Conservation (phyloP, 148 eudicot genomes). For the Vaccinium darrowii region DNA sequence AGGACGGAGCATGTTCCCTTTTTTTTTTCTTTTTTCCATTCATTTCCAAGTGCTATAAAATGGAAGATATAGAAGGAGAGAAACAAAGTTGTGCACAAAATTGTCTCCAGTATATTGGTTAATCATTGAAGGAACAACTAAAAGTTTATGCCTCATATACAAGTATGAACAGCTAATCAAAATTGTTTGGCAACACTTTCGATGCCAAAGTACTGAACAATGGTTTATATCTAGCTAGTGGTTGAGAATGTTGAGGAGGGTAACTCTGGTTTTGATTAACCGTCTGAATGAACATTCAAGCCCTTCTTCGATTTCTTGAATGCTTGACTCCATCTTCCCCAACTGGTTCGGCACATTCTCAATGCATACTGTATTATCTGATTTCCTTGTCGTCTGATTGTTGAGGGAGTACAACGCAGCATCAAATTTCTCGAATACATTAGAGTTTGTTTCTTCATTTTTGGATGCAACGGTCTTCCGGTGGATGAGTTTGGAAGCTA, state of each 20-base stretch:
- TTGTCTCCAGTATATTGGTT: not conserved
- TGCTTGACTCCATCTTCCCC: slow-evolving; percentile 24
- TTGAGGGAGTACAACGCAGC: slow-evolving; percentile 21
- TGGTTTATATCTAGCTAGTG: slow-evolving; percentile 19
- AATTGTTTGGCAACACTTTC: no score
- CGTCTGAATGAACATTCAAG: slow-evolving; percentile 43
- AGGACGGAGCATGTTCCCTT: no score
- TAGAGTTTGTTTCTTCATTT: slow-evolving; percentile 10
- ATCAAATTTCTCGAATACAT: slow-evolving; percentile 31
- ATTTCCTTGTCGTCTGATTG: slow-evolving; percentile 21
- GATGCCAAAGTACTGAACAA: no score
- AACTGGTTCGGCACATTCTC: slow-evolving; percentile 28
- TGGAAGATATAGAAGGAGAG: no score
- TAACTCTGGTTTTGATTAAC: slow-evolving; percentile 45
- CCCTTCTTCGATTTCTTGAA: slow-evolving; percentile 38
- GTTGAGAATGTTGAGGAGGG: slow-evolving; percentile 51
- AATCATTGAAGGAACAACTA: not conserved
- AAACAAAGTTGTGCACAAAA: not conserved
- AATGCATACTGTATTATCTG: not conserved
- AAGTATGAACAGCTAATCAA: not conserved
- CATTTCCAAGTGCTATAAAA: no score
- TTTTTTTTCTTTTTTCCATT: no score
- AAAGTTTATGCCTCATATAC: not conserved
- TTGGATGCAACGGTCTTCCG: not conserved
- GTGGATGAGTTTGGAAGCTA: not conserved